Percentiles rank a stretch among this genome's conserved stretches.
phyloP scores from a whole-genome alignment of 2,329 filamentous ascomycete species.

The Xylaria sp. region DNA sequence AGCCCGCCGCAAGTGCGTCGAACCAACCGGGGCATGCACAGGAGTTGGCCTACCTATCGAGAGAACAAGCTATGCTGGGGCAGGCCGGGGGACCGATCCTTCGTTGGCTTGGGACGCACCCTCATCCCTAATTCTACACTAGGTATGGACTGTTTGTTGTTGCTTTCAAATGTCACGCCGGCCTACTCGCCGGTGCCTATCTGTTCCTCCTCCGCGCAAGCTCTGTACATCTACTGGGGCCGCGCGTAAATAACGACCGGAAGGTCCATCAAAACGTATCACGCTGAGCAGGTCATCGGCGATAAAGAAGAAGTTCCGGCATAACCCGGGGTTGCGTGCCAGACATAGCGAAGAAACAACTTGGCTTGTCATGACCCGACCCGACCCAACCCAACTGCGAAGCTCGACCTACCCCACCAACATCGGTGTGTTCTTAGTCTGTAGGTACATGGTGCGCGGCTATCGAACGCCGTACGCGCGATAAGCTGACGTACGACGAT shows the following conservation, averaged over 20 bases:
- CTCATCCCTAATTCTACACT: neutral
- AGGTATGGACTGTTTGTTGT: neutral
- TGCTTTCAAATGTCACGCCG: neutral
- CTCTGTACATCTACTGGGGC: neutral
- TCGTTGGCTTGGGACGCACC: neutral
- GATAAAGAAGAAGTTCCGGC: neutral
- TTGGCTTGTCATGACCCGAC: neutral
- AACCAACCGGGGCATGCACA: constrained; percentile 5
- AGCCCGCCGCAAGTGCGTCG: constrained; percentile 22
- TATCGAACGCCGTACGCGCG: neutral
- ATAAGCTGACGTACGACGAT: constrained; percentile 28
- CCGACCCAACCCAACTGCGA: neutral
- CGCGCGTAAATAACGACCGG: neutral
- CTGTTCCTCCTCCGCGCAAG: constrained; percentile 1
- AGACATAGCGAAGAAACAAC: neutral
- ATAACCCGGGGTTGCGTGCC: neutral
- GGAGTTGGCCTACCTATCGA: neutral
- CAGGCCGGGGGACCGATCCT: neutral
- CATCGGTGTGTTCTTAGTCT: constrained; percentile 20
- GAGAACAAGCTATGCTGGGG: neutral
- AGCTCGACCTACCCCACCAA: constrained; percentile 18
- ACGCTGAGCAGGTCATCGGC: neutral
- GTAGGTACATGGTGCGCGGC: neutral
- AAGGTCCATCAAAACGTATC: neutral
- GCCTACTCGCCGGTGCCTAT: neutral